Conservation (phyloP, 2,329 filamentous ascomycete species). For the Penicillium sp. region DNA sequence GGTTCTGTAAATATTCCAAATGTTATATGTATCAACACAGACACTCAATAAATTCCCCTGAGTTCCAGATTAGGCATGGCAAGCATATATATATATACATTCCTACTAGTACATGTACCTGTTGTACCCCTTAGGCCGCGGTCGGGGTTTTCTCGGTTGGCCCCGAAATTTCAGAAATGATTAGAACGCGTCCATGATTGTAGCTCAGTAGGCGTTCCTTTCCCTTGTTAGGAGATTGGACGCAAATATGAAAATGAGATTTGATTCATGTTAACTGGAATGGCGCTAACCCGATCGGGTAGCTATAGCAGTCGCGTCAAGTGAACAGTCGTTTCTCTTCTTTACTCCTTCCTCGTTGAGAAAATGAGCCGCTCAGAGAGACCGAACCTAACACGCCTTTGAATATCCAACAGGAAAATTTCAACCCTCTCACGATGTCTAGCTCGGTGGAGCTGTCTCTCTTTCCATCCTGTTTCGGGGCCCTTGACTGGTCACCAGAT, state of each 20-base stretch:
- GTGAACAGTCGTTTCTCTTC: background rate
- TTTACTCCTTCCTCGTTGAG: background rate
- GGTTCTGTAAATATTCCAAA: background rate
- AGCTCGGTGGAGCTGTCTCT: slow-evolving; percentile 40
- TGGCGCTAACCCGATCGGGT: slow-evolving; percentile 20
- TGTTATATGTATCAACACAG: no score
- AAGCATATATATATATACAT: no score
- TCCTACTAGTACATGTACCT: background rate
- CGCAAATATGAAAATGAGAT: no score
- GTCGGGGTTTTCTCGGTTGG: no score
- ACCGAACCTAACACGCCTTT: background rate
- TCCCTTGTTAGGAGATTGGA: no score
- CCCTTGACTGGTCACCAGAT: slow-evolving; percentile 60
- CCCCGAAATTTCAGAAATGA: no score
- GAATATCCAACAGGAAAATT: background rate
- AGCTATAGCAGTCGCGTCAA: background rate
- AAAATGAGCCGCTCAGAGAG: background rate
- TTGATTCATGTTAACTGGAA: slow-evolving; percentile 1
- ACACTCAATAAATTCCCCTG: no score
- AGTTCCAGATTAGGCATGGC: no score
- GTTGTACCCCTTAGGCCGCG: background rate
- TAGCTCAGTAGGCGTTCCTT: no score
- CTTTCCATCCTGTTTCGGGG: slow-evolving; percentile 54
- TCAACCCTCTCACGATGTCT: background rate
- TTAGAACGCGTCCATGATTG: no score